Conservation (phyloP, 108 stramenopile species). For the Pseudonitzschia multistriata region DNA sequence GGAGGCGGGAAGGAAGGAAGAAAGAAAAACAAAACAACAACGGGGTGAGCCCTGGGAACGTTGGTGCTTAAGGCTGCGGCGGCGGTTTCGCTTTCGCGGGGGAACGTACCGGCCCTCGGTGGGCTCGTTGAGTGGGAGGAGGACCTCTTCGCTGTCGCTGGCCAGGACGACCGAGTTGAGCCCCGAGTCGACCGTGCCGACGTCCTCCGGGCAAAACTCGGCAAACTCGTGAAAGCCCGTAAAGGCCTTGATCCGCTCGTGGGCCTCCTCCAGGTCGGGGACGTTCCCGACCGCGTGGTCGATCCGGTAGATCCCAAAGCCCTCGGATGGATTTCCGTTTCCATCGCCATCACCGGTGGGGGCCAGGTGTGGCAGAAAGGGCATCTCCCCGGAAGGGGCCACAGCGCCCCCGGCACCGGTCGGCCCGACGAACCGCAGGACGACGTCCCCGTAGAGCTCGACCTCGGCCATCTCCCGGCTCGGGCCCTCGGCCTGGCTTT, state of each 20-base stretch:
- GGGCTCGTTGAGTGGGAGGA: slow-evolving; percentile 86
- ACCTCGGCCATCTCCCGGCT: slow-evolving; percentile 39
- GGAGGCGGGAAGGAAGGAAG: too few relatives aligned
- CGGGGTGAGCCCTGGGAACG: too few relatives aligned
- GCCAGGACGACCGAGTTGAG: slow-evolving; percentile 83
- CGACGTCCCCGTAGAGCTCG: slow-evolving; percentile 61
- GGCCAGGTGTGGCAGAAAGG: slow-evolving; percentile 60
- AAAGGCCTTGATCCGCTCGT: slow-evolving; percentile 48
- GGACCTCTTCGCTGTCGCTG: slow-evolving; percentile 56
- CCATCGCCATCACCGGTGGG: slow-evolving; percentile 22
- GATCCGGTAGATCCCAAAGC: slow-evolving; percentile 48
- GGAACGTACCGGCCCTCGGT: slow-evolving; percentile 39
- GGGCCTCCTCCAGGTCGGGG: slow-evolving; percentile 43
- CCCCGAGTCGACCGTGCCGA: slow-evolving; percentile 84
- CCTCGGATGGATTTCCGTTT: not conserved
- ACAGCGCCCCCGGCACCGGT: not conserved
- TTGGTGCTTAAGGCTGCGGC: too few relatives aligned
- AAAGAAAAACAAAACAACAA: not conserved
- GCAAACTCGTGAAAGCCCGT: slow-evolving; percentile 86
- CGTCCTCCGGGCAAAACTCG: slow-evolving; percentile 82
- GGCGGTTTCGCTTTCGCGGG: too few relatives aligned
- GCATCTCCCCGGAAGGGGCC: not conserved
- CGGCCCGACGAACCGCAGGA: slow-evolving; percentile 52
- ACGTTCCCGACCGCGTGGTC: slow-evolving; percentile 82
- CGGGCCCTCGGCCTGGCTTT: too few relatives aligned